phyloP scores from a whole-genome alignment of 2,329 filamentous ascomycete species.

The Waltergamsia citrina region DNA sequence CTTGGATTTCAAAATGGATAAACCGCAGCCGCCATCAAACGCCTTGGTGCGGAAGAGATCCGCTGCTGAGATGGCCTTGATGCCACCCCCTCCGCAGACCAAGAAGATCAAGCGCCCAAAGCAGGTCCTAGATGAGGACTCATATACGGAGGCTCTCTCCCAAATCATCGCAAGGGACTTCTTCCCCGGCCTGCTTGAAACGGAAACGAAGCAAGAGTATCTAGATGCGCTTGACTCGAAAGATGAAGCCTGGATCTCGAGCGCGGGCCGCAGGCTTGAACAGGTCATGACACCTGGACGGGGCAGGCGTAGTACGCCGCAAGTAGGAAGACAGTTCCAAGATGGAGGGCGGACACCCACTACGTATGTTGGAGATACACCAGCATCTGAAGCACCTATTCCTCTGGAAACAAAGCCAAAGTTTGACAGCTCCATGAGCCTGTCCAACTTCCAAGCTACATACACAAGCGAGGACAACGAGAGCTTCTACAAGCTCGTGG shows the following conservation, averaged over 20 bases:
- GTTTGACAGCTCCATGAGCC: conserved; percentile 68
- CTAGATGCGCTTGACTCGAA: conserved; percentile 83
- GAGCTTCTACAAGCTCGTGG: conserved; percentile 85
- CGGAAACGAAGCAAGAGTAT: conserved; percentile 83
- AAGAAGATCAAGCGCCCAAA: conserved; percentile 90
- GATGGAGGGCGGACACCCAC: conserved; percentile 48
- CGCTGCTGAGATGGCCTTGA: conserved; percentile 58
- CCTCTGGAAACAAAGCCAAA: conserved; percentile 29
- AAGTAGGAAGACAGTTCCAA: conserved; percentile 11
- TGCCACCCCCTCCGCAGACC: conserved; percentile 75
- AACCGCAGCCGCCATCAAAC: conserved; percentile 27
- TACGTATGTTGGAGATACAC: conserved; percentile 65
- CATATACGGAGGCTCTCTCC: conserved; percentile 82
- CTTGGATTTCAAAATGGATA: conserved; percentile 23
- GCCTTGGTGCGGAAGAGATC: conserved; percentile 57
- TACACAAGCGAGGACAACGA: conserved; percentile 99
- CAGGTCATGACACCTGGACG: conserved; percentile 74
- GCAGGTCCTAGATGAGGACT: conserved; percentile 84
- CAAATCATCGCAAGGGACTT: conserved; percentile 96
- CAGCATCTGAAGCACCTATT: conserved; percentile 43
- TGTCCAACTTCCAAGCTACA: conserved; percentile 79
- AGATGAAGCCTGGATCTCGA: conserved; percentile 77
- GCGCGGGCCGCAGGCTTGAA: conserved; percentile 60
- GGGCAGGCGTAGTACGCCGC: conserved; percentile 19
- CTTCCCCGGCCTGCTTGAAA: conserved; percentile 84